phyloP scores from a whole-genome alignment of 306 rosid species.

The Dicorynia guianensis region DNA sequence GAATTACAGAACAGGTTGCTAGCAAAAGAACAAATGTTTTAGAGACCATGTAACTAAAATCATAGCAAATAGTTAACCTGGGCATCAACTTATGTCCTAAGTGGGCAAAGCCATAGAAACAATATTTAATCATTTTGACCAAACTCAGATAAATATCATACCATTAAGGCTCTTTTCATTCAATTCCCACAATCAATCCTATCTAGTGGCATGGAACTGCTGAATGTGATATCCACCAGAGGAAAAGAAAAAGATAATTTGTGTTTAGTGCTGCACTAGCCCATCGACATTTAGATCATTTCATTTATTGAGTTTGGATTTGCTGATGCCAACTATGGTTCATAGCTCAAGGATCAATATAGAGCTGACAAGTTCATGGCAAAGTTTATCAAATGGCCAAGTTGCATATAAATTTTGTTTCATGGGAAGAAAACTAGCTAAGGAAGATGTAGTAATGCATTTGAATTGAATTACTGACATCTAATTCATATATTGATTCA shows the following conservation, averaged over 20 bases:
- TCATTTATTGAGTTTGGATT: neutral
- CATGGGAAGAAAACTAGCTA: too few species aligned
- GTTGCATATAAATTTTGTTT: neutral
- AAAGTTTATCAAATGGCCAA: neutral
- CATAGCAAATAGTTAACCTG: slow-evolving; percentile 2
- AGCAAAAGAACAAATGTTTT: slow-evolving; percentile 15
- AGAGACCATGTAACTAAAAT: neutral
- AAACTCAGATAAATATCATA: neutral
- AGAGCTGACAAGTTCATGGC: neutral
- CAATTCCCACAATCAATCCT: neutral
- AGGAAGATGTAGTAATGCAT: too few species aligned
- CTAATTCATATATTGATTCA: too few species aligned
- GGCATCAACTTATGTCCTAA: neutral
- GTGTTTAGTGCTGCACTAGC: neutral
- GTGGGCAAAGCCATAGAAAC: neutral
- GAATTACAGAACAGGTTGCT: neutral
- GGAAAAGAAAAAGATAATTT: neutral
- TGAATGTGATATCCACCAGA: neutral
- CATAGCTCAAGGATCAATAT: neutral
- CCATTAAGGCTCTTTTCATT: slow-evolving; percentile 1
- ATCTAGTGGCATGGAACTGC: neutral
- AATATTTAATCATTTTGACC: neutral
- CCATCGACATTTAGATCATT: neutral
- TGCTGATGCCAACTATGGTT: neutral
- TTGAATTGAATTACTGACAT: too few species aligned